Conservation (phyloP, 2,329 filamentous ascomycete species). For the Clarireedia hainanense region DNA sequence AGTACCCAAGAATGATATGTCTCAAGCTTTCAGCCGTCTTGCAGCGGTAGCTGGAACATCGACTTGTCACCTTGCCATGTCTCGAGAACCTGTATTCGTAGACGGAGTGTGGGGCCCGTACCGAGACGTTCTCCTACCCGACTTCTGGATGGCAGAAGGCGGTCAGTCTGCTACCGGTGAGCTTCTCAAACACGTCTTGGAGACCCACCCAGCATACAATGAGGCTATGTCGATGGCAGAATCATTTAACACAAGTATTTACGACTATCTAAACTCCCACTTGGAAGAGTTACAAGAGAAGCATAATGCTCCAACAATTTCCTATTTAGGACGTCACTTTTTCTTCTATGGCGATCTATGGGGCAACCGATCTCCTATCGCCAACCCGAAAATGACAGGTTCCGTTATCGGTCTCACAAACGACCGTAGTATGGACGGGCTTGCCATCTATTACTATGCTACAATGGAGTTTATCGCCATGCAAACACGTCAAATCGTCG, state of each 20-base stretch:
- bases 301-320: slow-evolving; percentile 63
- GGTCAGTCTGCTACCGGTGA: slow-evolving; percentile 96
- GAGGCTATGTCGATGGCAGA: slow-evolving; percentile 72
- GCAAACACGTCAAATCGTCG: slow-evolving; percentile 91
- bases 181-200: slow-evolving; percentile 85
- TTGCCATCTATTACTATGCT: slow-evolving; percentile 88
- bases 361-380: slow-evolving; percentile 90
- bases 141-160: slow-evolving; percentile 95
- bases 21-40: slow-evolving; percentile 85
- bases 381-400: slow-evolving; percentile 88
- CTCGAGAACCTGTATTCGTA: slow-evolving; percentile 85
- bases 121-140: slow-evolving; percentile 83
- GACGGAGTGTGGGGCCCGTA: slow-evolving; percentile 97
- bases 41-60: slow-evolving; percentile 95
- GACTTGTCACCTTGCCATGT: slow-evolving; percentile 96
- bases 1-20: slow-evolving; percentile 72
- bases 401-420: slow-evolving; percentile 78
- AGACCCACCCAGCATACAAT: slow-evolving; percentile 86
- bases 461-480: slow-evolving; percentile 98
- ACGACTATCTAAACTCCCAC: slow-evolving; percentile 88
- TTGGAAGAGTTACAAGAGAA: slow-evolving; percentile 68
- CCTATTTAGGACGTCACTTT: slow-evolving; percentile 83
- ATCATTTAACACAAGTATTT: slow-evolving; percentile 80
- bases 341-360: slow-evolving; percentile 99
- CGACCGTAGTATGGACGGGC: slow-evolving; percentile 78